A percentile compares a stretch with the other conserved stretches of the same genome.
These are phyloP conservation scores for Eragrostis curvula DNA, from an alignment of 176 grass and related monocot species.

Conservation along the genomic window DNA sequence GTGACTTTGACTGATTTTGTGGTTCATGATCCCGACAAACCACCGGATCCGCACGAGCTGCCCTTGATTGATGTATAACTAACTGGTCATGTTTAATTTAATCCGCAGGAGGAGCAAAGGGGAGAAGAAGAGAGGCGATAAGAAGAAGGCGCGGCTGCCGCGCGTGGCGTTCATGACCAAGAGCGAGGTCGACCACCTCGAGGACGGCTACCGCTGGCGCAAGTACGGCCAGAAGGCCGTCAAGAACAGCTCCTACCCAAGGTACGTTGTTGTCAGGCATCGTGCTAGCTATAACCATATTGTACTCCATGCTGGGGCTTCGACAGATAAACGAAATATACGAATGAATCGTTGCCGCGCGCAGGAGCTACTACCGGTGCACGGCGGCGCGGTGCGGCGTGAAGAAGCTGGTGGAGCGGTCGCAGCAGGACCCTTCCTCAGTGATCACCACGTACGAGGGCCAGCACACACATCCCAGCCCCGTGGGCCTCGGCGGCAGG, in stretches of 20 bases:
- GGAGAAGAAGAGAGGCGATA: conserved; percentile 48
- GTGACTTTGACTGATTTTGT: background rate
- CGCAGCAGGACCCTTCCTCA: conserved; percentile 57
- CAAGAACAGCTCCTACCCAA: conserved; percentile 97
- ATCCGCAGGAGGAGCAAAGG: conserved; percentile 11
- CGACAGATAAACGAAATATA: too few relatives aligned
- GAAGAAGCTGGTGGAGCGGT: conserved; percentile 91
- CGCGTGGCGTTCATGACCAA: conserved; percentile 92
- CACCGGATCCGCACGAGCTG: background rate
- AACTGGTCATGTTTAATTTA: background rate
- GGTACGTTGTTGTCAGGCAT: conserved; percentile 76
- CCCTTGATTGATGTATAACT: background rate
- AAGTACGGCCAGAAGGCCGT: conserved; percentile 99
- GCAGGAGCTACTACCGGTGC: conserved; percentile 95
- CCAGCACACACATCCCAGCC: conserved; percentile 68
- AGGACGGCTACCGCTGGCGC: conserved; percentile 97
- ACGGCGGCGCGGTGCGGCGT: conserved; percentile 72
- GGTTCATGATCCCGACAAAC: background rate
- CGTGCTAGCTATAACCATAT: too few relatives aligned
- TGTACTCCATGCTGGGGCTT: too few relatives aligned
- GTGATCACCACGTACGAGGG: conserved; percentile 95
- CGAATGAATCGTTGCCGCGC: conserved; percentile 19
- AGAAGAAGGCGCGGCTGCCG: conserved; percentile 29
- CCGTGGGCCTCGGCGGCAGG: conserved; percentile 13
- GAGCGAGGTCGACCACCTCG: conserved; percentile 97